These are phyloP conservation scores for Lactarius vividus DNA, from an alignment of 768 basidiomycete genomes.

Conservation along the genomic window DNA sequence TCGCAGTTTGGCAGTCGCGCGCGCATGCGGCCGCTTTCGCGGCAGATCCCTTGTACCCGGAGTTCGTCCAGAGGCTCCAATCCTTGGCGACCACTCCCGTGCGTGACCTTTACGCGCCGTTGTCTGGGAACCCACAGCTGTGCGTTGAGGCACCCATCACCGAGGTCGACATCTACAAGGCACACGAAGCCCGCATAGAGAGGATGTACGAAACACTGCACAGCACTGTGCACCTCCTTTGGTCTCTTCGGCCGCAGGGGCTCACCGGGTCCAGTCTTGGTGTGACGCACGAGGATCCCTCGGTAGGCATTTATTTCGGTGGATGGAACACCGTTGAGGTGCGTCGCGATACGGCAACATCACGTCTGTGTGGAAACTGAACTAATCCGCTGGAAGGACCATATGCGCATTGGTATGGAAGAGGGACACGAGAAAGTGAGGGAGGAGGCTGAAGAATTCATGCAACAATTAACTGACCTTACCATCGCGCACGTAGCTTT, in stretches of 20 bases:
- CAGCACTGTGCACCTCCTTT: not conserved
- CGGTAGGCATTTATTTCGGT: not conserved
- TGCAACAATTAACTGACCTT: not conserved
- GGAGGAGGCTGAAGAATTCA: not conserved
- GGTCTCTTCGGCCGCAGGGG: slow-evolving; percentile 1
- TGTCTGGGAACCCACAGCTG: not conserved
- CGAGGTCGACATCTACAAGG: slow-evolving; percentile 2
- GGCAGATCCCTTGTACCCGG: slow-evolving; percentile 6
- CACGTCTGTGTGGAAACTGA: not conserved
- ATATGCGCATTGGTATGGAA: not conserved
- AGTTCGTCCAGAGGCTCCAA: not conserved
- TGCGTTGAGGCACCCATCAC: slow-evolving; percentile 4
- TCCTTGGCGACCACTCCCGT: not conserved
- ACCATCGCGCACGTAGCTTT: not conserved
- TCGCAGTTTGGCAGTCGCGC: slow-evolving; percentile 15
- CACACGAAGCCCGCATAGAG: not conserved
- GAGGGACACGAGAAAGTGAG: not conserved
- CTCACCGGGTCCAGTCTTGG: slow-evolving; percentile 5
- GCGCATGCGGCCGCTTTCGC: slow-evolving; percentile 3
- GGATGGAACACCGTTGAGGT: slow-evolving; percentile 19
- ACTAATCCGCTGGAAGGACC: not conserved
- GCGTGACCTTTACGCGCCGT: not conserved
- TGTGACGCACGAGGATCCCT: not conserved
- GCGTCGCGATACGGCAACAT: not conserved
- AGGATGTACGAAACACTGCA: not conserved